These are phyloP conservation scores for Picochlorum sp. DNA, from an alignment of 139 green algal species.

Conservation along the genomic window DNA sequence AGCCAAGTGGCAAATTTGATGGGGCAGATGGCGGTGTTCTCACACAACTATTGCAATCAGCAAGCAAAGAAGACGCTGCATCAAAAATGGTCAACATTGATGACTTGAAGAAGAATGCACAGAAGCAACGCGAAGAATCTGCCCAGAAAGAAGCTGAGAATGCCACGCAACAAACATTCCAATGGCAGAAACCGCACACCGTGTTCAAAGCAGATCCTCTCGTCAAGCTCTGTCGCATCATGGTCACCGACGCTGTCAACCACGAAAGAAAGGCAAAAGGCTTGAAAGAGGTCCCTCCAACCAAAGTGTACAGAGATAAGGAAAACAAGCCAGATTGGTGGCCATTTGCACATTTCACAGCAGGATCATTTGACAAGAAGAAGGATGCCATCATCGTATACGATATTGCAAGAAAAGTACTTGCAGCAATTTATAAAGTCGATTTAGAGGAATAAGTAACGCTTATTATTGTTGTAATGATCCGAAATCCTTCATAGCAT, in stretches of 20 bases:
- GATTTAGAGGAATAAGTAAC: conserved; percentile 1
- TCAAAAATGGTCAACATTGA: neutral
- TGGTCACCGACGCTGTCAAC: conserved; percentile 9
- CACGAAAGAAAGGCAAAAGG: conserved; percentile 6
- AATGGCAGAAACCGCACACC: neutral
- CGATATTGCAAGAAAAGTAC: conserved; percentile 6
- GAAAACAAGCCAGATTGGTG: conserved; percentile 13
- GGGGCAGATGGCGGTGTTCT: neutral
- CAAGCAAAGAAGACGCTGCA: neutral
- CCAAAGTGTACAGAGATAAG: conserved; percentile 10
- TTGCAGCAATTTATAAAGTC: conserved; percentile 17
- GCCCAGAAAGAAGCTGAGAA: neutral
- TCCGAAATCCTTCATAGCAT: no score
- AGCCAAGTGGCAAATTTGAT: conserved; percentile 3
- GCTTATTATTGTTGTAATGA: no score
- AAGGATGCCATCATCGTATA: conserved; percentile 6
- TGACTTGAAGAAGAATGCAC: neutral
- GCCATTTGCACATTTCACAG: conserved; percentile 6
- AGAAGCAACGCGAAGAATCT: neutral
- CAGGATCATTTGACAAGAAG: conserved; percentile 11
- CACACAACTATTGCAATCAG: neutral
- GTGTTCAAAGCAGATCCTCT: neutral
- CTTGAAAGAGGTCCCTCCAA: neutral
- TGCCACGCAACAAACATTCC: neutral
- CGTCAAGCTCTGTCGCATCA: neutral